Evolutionary conservation across 2,329 filamentous ascomycete species (phyloP).

Genomic region (Lachnellula cervina): DNA sequence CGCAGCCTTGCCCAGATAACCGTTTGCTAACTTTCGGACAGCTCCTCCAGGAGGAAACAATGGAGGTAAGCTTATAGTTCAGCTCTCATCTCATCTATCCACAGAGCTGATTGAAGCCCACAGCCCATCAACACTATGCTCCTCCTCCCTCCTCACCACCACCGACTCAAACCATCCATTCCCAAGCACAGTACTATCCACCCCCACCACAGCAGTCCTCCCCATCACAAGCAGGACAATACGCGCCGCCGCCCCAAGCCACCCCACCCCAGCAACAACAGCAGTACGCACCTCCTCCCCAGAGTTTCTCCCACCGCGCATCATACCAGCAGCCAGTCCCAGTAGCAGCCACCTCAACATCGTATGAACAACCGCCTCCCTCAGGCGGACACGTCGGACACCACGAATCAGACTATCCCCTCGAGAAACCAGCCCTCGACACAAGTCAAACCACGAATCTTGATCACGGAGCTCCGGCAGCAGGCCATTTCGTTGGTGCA

Average conservation of each 20-base stretch:
- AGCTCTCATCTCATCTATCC: not conserved
- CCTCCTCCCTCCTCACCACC: conserved; percentile 29
- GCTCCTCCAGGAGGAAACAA: conserved; percentile 28
- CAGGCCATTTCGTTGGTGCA: conserved; percentile 59
- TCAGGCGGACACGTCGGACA: conserved; percentile 16
- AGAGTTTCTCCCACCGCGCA: conserved; percentile 30
- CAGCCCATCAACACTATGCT: conserved; percentile 26
- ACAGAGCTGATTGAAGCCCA: conserved; percentile 2
- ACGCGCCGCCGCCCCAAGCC: conserved; percentile 29
- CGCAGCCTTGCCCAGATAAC: conserved; percentile 4
- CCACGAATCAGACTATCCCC: conserved; percentile 18
- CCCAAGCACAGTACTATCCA: conserved; percentile 29
- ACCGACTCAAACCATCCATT: conserved; percentile 21
- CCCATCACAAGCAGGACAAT: conserved; percentile 16
- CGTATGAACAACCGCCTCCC: conserved; percentile 10
- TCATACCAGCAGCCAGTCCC: conserved; percentile 29
- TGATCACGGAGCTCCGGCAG: conserved; percentile 36
- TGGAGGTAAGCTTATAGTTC: conserved; percentile 15
- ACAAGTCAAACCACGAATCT: conserved; percentile 28
- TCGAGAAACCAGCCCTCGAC: conserved; percentile 30
- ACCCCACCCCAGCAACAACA: conserved; percentile 21
- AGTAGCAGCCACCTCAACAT: not conserved
- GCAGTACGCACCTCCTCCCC: conserved; percentile 18
- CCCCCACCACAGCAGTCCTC: conserved; percentile 31
- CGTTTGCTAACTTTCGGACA: conserved; percentile 19